A percentile compares a stretch with the other conserved stretches of the same genome.
phyloP scores from a whole-genome alignment of 768 basidiomycete species.

The Termitomyces eurrhizus region DNA sequence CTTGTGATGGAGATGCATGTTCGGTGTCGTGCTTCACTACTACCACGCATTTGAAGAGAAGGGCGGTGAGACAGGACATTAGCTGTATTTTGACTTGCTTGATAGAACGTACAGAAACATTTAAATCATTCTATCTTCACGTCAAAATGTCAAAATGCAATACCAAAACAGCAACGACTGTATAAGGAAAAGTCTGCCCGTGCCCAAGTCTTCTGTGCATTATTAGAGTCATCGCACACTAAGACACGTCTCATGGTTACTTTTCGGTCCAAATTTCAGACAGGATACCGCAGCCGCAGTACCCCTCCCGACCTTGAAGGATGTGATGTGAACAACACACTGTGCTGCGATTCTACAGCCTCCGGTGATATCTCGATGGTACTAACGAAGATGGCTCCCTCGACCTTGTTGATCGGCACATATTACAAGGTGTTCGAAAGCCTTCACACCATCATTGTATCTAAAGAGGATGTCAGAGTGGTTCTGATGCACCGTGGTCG shows the following conservation, averaged over 20 bases:
- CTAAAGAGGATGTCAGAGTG: not conserved
- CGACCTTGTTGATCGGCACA: not conserved
- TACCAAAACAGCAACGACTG: no score
- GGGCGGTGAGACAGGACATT: not conserved
- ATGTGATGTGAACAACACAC: not conserved
- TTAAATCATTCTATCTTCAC: no score
- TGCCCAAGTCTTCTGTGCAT: no score
- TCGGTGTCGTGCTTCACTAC: not conserved
- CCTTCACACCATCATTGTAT: not conserved
- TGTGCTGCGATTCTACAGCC: not conserved
- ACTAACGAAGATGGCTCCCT: not conserved
- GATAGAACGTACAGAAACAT: not conserved
- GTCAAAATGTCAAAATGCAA: no score
- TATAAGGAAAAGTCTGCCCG: no score
- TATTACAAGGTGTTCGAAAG: not conserved
- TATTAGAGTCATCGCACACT: not conserved
- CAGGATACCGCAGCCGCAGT: not conserved
- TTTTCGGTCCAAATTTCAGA: not conserved
- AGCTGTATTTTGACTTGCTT: not conserved
- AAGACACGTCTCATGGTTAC: not conserved
- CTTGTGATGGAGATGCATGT: not conserved
- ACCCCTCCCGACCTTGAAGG: not conserved
- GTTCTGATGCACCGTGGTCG: not conserved
- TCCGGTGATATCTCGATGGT: not conserved
- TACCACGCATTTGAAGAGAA: not conserved